Evolutionary conservation across 768 basidiomycete genomes (phyloP).

Genomic region (Hericium coralloides): DNA sequence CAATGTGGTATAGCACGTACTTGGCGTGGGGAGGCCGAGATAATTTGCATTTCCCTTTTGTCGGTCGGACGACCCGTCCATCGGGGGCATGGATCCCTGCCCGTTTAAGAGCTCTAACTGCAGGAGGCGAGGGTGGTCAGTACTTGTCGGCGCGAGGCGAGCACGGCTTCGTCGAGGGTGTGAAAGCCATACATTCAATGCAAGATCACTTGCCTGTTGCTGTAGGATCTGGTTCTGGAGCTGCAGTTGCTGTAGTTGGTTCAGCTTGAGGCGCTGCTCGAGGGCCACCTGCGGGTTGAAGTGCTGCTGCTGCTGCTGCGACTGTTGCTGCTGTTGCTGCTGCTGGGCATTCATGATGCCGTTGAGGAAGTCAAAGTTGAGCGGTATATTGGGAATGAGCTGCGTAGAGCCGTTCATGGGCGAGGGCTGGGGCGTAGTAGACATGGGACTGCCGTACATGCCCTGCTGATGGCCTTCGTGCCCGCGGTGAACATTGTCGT

Average conservation of each 20-base stretch:
- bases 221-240: constrained; percentile 82
- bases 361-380: constrained; percentile 40
- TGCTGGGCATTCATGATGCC: constrained; percentile 44
- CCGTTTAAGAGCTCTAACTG: constrained; percentile 26
- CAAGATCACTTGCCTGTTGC: constrained; percentile 56
- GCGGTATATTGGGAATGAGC: constrained; percentile 14
- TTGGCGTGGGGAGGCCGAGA: constrained; percentile 56
- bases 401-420: constrained; percentile 12
- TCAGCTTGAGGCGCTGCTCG: constrained; percentile 73
- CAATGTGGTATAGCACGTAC: constrained; percentile 30
- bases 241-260: constrained; percentile 69
- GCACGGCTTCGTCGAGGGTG: constrained; percentile 2
- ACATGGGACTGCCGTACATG: constrained; percentile 12
- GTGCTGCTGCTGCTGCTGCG: constrained; percentile 20
- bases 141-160: constrained; percentile 1
- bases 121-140: background rate
- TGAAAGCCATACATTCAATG: constrained; percentile 1
- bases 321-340: constrained; percentile 5
- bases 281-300: constrained; percentile 41
- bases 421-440: constrained; percentile 4
- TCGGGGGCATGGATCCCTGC: constrained; percentile 24
- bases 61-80: constrained; percentile 18
- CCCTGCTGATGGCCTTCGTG: constrained; percentile 9
- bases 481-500: constrained; percentile 11
- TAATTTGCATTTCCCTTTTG: constrained; percentile 18